Evolutionary conservation across 768 basidiomycete genomes (phyloP), one percentile per base, ranked within the genome.

Genomic region (Lactifluus pinguis): DNA sequence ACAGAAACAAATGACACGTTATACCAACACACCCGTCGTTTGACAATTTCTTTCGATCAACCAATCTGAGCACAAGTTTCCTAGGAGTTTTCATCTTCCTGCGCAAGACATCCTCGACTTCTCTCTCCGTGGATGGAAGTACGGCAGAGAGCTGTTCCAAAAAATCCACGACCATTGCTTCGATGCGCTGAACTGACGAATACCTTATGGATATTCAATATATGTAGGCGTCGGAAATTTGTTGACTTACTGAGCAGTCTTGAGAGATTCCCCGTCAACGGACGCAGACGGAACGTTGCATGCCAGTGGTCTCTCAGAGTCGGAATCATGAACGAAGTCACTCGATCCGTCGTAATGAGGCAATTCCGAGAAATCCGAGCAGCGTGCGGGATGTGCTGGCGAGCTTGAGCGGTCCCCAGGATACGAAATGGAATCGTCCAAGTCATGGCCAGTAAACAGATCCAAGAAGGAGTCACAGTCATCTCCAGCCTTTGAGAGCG

Each of bases 51-150:
- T 65, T 71, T 54, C 79, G 69, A 60, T 78, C 70, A 4, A 69
- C 68, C 19, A 80, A 61, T 10, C 57, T 69, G 29, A 80, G 64
- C 45, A 72, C 68, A 6, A 79, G 50, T 57, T 67, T 76, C 55
- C 67, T 70, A 10, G 25, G 8, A 3, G 30, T 19, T 25, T 39
- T 52, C 4, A 9, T 30, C 34, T 52, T 56, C 44, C 39, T 47
- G n/a, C 34, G 19, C 21, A 60, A 30, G 11, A 36, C 25, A 13
- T 63, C 32, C 11, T 51, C 21, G 32, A 57, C 15, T 25, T 64
- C 47, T 52, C 38, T 17, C 44, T 42, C 54, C n/a, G 62, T 49
- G 29, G 62, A 32, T 39, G 66, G 59, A 47, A 62, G 49, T 45
- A 49, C 48, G 44, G 29, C 49, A 57, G 44, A 52, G n/a, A 67